Evolutionary conservation across 441 rosid genomes (phyloP).

Genomic region (Kokia cookei): DNA sequence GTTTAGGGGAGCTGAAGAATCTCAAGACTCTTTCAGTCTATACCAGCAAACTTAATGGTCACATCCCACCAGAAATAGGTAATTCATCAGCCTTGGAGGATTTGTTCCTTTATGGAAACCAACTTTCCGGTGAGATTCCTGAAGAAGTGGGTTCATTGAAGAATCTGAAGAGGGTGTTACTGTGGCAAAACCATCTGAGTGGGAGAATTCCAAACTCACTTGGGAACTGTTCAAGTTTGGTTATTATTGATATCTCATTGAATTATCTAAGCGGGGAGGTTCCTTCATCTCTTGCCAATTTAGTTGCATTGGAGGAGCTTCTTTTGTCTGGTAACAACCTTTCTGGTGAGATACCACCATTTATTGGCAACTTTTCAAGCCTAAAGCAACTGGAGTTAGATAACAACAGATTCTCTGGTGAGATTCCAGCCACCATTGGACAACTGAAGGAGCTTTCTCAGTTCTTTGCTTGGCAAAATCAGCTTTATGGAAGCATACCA

Average conservation of each 20-base stretch:
- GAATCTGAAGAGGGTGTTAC: constrained; percentile 43
- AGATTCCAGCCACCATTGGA: constrained; percentile 53
- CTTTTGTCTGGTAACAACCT: constrained; percentile 51
- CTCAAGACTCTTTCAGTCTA: constrained; percentile 56
- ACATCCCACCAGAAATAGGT: constrained; percentile 49
- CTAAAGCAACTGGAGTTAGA: constrained; percentile 66
- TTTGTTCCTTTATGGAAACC: constrained; percentile 56
- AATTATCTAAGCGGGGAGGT: constrained; percentile 42
- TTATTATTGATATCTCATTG: constrained; percentile 57
- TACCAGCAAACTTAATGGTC: constrained; percentile 55
- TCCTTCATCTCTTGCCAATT: constrained; percentile 38
- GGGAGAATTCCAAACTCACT: constrained; percentile 49
- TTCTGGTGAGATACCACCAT: constrained; percentile 46
- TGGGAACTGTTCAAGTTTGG: constrained; percentile 42
- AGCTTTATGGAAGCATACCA: constrained; percentile 56
- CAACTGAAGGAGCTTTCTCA: constrained; percentile 47
- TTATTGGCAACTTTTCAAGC: constrained; percentile 38
- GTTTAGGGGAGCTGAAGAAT: constrained; percentile 49
- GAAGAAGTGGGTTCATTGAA: constrained; percentile 40
- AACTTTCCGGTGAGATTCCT: constrained; percentile 50
- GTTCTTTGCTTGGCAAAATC: constrained; percentile 74
- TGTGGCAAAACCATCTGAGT: constrained; percentile 59
- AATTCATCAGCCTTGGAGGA: constrained; percentile 53
- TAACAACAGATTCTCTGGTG: constrained; percentile 47
- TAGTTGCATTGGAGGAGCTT: constrained; percentile 49